phyloP scores from a whole-genome alignment of 2,329 filamentous ascomycete species.

The Corniculantispora saksenae region DNA sequence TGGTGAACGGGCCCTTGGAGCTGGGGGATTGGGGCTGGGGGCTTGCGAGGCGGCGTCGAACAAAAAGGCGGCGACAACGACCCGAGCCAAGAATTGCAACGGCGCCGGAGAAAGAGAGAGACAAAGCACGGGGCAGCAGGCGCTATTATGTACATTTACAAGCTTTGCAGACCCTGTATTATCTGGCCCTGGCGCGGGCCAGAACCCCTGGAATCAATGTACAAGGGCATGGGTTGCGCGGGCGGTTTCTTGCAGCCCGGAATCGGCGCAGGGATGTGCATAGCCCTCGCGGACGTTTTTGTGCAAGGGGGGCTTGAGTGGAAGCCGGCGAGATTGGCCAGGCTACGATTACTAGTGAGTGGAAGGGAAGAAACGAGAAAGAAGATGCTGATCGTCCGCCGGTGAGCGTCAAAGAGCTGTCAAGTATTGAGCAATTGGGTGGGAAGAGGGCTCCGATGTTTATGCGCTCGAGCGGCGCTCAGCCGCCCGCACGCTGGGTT shows the following conservation, averaged over 20 bases:
- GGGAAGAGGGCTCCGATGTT: neutral
- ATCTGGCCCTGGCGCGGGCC: too few species aligned
- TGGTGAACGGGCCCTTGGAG: neutral
- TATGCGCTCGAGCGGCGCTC: slow-evolving; percentile 3
- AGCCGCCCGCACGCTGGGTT: neutral
- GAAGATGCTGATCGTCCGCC: neutral
- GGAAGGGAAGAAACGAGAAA: neutral
- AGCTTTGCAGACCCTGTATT: too few species aligned
- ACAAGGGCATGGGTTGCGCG: neutral
- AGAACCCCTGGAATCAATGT: neutral
- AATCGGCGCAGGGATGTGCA: neutral
- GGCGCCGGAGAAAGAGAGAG: neutral
- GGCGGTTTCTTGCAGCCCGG: neutral
- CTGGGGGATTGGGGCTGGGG: neutral
- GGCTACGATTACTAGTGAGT: too few species aligned
- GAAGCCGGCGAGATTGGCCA: neutral
- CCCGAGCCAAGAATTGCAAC: neutral
- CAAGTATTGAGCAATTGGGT: neutral
- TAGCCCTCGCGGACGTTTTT: neutral
- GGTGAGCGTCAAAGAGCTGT: neutral
- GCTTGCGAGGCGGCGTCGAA: neutral
- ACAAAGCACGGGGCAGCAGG: neutral
- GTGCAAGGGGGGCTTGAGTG: neutral
- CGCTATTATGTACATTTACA: neutral
- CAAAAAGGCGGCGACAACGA: neutral